phyloP scores from a whole-genome alignment of 2,329 filamentous ascomycete genomes.

The Aspergillus udagawae region DNA sequence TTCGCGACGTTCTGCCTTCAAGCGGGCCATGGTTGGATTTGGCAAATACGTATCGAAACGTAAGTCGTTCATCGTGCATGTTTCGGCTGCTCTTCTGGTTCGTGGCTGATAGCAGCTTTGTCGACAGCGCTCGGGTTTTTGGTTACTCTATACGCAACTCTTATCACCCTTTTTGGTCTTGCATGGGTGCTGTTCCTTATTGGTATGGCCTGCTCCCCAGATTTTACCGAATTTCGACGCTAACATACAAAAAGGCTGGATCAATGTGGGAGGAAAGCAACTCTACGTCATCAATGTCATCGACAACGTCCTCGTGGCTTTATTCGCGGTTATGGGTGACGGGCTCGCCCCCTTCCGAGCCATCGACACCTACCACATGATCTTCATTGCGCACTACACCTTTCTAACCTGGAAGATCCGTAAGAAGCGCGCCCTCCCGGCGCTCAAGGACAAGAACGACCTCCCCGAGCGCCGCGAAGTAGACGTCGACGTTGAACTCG shows the following conservation, averaged over 20 bases:
- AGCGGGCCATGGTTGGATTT: conserved; percentile 74
- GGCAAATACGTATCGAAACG: conserved; percentile 70
- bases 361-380: conserved; percentile 85
- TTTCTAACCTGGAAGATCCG: conserved; percentile 62
- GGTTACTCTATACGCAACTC: conserved; percentile 75
- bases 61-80: conserved; percentile 36
- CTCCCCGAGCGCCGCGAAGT: conserved; percentile 50
- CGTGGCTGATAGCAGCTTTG: not conserved
- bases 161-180: conserved; percentile 80
- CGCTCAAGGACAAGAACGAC: conserved; percentile 66
- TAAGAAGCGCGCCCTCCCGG: conserved; percentile 57
- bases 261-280: conserved; percentile 72
- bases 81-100: not conserved
- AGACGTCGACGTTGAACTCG: conserved; percentile 43
- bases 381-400: conserved; percentile 72
- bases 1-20: conserved; percentile 73
- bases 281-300: conserved; percentile 67
- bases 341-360: conserved; percentile 70
- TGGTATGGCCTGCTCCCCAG: conserved; percentile 40
- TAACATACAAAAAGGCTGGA: conserved; percentile 56
- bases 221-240: not conserved
- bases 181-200: conserved; percentile 91
- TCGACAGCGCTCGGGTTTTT: conserved; percentile 67
- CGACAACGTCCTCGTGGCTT: conserved; percentile 65
- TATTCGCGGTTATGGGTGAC: conserved; percentile 68